These are phyloP conservation scores for Abortiporus biennis DNA, from an alignment of 1,284 basidiomycete species.

Conservation along the genomic window DNA sequence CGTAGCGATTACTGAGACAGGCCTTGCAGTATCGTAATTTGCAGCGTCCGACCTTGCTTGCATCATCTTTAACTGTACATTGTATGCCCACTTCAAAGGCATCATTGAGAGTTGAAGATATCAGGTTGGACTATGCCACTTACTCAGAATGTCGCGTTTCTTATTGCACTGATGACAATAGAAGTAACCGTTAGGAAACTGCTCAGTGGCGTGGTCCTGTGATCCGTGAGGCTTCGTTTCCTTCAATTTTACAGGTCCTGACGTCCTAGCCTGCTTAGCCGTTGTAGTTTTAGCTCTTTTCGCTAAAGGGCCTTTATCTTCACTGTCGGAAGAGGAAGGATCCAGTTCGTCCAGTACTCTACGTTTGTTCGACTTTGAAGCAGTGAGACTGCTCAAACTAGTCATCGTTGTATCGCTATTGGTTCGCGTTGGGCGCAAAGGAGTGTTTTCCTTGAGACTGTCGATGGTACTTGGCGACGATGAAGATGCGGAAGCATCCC, in stretches of 20 bases:
- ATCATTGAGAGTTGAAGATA: background rate
- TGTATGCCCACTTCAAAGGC: slow-evolving; percentile 34
- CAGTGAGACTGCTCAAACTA: slow-evolving; percentile 8
- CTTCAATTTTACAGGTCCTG: slow-evolving; percentile 13
- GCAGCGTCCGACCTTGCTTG: slow-evolving; percentile 37
- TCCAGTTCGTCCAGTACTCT: slow-evolving; percentile 18
- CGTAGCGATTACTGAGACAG: slow-evolving; percentile 65
- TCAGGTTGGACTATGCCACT: slow-evolving; percentile 13
- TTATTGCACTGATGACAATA: slow-evolving; percentile 70
- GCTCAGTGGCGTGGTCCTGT: slow-evolving; percentile 16
- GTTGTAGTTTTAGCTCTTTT: slow-evolving; percentile 2
- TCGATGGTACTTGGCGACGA: slow-evolving; percentile 17
- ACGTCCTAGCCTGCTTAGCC: slow-evolving; percentile 28
- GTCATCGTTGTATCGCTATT: slow-evolving; percentile 15
- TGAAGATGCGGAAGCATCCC: slow-evolving; percentile 8
- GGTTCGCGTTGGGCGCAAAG: slow-evolving; percentile 26
- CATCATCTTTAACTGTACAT: slow-evolving; percentile 38
- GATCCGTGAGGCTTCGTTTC: slow-evolving; percentile 6
- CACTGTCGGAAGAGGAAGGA: background rate
- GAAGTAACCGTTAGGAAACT: slow-evolving; percentile 32
- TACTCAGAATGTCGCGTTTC: slow-evolving; percentile 48
- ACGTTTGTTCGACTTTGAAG: slow-evolving; percentile 18
- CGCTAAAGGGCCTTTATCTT: background rate
- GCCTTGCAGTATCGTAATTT: slow-evolving; percentile 51
- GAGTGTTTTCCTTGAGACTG: slow-evolving; percentile 52